phyloP scores from a whole-genome alignment of 2,329 filamentous ascomycete genomes.

The Emergomyces africanus region DNA sequence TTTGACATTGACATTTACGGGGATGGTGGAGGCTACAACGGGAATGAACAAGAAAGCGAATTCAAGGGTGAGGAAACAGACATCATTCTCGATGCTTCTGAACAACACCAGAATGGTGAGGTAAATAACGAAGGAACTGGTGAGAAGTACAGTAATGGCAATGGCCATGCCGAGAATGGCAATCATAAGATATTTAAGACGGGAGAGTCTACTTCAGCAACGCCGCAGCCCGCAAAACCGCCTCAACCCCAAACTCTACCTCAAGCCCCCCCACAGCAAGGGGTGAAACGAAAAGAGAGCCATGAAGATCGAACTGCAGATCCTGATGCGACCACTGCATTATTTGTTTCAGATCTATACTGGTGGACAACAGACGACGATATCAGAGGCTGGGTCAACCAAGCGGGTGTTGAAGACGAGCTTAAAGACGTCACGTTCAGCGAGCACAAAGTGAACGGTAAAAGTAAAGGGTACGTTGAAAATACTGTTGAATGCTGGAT shows the following conservation, averaged over 20 bases:
- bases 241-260: constrained; percentile 23
- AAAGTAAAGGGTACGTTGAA: constrained; percentile 76
- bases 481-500: neutral
- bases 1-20: constrained; percentile 62
- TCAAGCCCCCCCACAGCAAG: constrained; percentile 39
- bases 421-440: constrained; percentile 91
- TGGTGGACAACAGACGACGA: constrained; percentile 99
- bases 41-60: constrained; percentile 34
- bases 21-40: constrained; percentile 40
- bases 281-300: constrained; percentile 49
- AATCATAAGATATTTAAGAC: constrained; percentile 12
- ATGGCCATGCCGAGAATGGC: constrained; percentile 16
- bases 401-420: constrained; percentile 70
- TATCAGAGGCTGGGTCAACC: constrained; percentile 70
- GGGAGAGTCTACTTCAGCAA: constrained; percentile 13
- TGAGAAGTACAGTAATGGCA: constrained; percentile 16
- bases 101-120: constrained; percentile 18
- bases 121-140: constrained; percentile 11
- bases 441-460: constrained; percentile 97
- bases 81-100: constrained; percentile 27
- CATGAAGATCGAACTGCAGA: constrained; percentile 43
- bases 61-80: constrained; percentile 29
- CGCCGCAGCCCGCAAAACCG: constrained; percentile 13
- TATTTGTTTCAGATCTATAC: constrained; percentile 79
- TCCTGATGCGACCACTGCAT: constrained; percentile 51